Conservation (phyloP, 768 basidiomycete species). For the Russula vinacea region DNA sequence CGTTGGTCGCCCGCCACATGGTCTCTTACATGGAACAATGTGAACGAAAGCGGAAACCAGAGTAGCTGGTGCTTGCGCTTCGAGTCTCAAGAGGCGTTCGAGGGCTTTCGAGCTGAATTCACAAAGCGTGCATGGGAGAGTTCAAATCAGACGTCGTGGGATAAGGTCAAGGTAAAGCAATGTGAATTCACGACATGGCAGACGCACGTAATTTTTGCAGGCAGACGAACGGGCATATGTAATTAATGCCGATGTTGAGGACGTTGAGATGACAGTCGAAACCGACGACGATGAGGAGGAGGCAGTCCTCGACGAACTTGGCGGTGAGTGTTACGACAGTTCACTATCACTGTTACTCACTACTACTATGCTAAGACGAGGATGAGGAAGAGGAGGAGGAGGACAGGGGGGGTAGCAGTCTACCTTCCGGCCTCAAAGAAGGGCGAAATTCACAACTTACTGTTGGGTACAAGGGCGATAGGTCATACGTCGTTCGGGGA, state of each 20-base stretch:
- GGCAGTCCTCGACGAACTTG: constrained; percentile 66
- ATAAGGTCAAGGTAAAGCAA: constrained; percentile 67
- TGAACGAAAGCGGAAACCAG: constrained; percentile 49
- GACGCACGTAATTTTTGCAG: constrained; percentile 39
- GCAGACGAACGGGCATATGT: constrained; percentile 86
- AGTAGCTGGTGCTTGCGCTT: constrained; percentile 87
- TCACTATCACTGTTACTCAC: neutral
- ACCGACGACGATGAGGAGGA: constrained; percentile 77
- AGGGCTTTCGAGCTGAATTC: constrained; percentile 58
- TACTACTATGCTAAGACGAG: constrained; percentile 10
- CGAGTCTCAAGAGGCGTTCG: constrained; percentile 50
- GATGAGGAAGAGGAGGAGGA: constrained; percentile 26
- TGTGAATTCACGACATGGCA: neutral
- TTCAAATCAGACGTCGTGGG: constrained; percentile 67
- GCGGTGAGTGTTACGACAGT: constrained; percentile 44
- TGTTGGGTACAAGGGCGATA: constrained; percentile 92
- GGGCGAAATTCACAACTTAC: constrained; percentile 85
- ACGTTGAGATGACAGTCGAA: constrained; percentile 78
- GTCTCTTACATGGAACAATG: constrained; percentile 89
- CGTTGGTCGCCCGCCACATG: constrained; percentile 56
- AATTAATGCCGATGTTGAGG: constrained; percentile 68
- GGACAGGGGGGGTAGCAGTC: constrained; percentile 33
- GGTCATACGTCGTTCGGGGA: constrained; percentile 90
- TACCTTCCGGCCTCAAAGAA: constrained; percentile 41
- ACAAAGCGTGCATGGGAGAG: constrained; percentile 78